phyloP scores from a whole-genome alignment of 2,329 filamentous ascomycete species.

The Orbilia brochopaga region DNA sequence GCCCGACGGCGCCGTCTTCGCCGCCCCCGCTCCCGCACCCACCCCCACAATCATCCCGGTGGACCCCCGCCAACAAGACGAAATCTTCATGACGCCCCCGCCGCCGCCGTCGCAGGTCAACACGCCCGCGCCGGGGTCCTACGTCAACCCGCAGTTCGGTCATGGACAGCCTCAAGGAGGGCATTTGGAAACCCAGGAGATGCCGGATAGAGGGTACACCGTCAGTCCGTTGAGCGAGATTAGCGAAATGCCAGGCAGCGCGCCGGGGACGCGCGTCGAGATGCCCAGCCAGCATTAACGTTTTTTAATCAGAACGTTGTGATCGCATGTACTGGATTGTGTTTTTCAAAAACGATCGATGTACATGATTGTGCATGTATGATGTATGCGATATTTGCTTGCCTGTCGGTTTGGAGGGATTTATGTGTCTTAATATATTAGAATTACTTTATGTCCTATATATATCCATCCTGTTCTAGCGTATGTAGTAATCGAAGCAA shows the following conservation, averaged over 20 bases:
- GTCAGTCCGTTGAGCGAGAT: constrained; percentile 41
- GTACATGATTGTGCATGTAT: too few species aligned
- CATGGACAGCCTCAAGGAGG: background rate
- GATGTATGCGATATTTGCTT: too few species aligned
- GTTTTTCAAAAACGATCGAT: too few species aligned
- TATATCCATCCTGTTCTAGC: too few species aligned
- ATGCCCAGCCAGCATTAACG: constrained; percentile 23
- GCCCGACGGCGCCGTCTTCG: constrained; percentile 19
- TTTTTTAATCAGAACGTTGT: too few species aligned
- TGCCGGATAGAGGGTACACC: constrained; percentile 35
- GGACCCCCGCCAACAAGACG: constrained; percentile 22
- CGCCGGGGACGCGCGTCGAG: constrained; percentile 4
- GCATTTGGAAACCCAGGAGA: constrained; percentile 1
- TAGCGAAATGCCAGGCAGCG: constrained; percentile 16
- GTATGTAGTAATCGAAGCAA: too few species aligned
- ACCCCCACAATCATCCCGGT: background rate
- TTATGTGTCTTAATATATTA: too few species aligned
- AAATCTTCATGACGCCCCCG: constrained; percentile 31
- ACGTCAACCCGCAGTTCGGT: constrained; percentile 42
- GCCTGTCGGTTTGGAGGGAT: too few species aligned
- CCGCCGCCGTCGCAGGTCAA: constrained; percentile 18
- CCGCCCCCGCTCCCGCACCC: background rate
- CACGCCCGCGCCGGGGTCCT: constrained; percentile 3
- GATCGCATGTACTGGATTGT: too few species aligned
- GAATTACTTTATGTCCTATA: too few species aligned